Base-by-base conservation (phyloP, 805 yeast species). In the Yarrowia yakushimensis region DNA sequence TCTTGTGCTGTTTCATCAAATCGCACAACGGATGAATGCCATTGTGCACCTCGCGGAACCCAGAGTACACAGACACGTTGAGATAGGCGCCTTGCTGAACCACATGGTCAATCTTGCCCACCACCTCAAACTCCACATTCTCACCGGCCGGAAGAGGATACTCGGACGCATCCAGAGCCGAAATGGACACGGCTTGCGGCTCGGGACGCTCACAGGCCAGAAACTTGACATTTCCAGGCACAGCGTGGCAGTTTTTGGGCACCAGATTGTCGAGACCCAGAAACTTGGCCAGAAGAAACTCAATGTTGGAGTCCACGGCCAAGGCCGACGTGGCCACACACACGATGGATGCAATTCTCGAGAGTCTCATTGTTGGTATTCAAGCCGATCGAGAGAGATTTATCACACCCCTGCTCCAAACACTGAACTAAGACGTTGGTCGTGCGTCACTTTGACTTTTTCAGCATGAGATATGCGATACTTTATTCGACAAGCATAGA, bases 211-310 rank as follows among this genome's bases (percentile, higher is more conserved):
- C 39, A 15, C 61, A 55, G 10, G 15, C 30, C 11, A 34, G 48
- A 17, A 55, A 55, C 13, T 31, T 22, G 23, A 55, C 46, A 39
- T 55, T 55, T 0, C 61, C 61, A 2, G 48, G 37, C 20, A 55
- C 61, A 1, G 48, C 18, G n/a, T 55, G 46, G 37, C 61, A 55
- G 39, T 55, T 55, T 17, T 37, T 39, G 20, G 61, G 61, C n/a
- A 39, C 23, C 20, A 55, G 7, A 10, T 30, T 41, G 23, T 55
- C 39, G 39, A 55, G 61, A 9, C 48, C 48, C 37, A 55, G 30
- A 30, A 55, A 41, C 36, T 55, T 37, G 37, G 37, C 18, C 13
- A 55, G 36, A 23, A 55, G 28, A 18, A 39, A 39, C 30, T 55
- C 61, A 22, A 55, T 30, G 48, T 55, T 41, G 48, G 42, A n/a